phyloP scores from a whole-genome alignment of 2,329 filamentous ascomycete species.

The Fusarium temperatum region DNA sequence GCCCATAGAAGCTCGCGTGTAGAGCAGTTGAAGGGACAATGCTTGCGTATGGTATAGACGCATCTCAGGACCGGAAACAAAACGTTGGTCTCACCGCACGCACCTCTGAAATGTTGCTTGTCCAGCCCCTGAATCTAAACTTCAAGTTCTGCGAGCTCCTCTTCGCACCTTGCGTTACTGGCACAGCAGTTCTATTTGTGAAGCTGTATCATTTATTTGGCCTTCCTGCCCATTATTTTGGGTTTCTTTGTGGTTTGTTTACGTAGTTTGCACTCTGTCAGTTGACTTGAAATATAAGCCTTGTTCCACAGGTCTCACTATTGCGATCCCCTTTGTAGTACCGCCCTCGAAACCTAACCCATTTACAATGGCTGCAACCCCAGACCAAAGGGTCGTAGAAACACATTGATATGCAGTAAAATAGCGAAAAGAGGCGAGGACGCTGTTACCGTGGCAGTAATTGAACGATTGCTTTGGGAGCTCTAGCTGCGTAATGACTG shows the following conservation, averaged over 20 bases:
- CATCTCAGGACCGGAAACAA: fast-evolving
- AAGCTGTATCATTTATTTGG: background rate
- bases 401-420: background rate
- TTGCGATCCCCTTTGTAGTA: background rate
- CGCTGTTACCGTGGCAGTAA: background rate
- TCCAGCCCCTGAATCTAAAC: background rate
- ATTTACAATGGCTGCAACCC: background rate
- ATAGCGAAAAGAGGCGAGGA: background rate
- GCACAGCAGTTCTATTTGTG: background rate
- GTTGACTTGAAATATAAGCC: background rate
- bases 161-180: background rate
- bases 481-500: background rate
- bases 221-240: fast-evolving
- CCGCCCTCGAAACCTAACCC: background rate
- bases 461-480: fast-evolving
- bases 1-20: background rate
- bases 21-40: background rate
- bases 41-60: background rate
- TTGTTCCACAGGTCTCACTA: background rate
- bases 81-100: background rate
- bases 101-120: background rate
- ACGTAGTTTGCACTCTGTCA: background rate
- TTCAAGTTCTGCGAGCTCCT: background rate
- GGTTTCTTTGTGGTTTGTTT: background rate
- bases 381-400: background rate